Evolutionary conservation across 1,284 basidiomycete genomes (phyloP).

Genomic region (Tilletia setariae): DNA sequence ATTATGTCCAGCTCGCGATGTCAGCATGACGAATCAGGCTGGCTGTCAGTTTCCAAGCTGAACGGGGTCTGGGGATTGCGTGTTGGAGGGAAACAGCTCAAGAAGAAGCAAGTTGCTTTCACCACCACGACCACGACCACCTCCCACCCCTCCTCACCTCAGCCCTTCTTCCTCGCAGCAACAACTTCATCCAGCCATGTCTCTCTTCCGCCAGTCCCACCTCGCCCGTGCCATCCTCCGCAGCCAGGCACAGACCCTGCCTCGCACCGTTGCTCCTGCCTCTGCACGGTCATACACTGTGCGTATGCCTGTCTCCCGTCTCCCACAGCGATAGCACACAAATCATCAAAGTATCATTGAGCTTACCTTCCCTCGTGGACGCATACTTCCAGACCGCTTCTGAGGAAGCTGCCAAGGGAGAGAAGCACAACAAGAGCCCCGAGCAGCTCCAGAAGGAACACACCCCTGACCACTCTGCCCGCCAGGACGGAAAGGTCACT

Average conservation of each 20-base stretch:
- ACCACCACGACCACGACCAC: too few species aligned
- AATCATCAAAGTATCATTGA: neutral
- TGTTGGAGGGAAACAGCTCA: too few species aligned
- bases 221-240: conserved; percentile 1
- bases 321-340: too few species aligned
- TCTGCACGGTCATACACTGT: conserved; percentile 5
- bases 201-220: neutral
- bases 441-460: conserved; percentile 35
- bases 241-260: neutral
- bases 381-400: conserved; percentile 22
- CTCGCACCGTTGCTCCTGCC: neutral
- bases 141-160: too few species aligned
- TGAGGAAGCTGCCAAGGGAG: conserved; percentile 37
- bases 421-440: conserved; percentile 32
- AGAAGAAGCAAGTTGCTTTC: too few species aligned
- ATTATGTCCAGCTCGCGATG: too few species aligned
- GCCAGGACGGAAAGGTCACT: neutral
- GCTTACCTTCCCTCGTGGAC: neutral
- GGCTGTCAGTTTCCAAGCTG: too few species aligned
- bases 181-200: neutral
- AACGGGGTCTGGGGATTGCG: too few species aligned
- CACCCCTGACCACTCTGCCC: neutral
- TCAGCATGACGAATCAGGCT: too few species aligned
- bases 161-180: too few species aligned
- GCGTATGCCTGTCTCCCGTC: neutral